Percentiles rank a stretch among this genome's conserved stretches.
Evolutionary conservation across 345 rosid species (phyloP).

Genomic region (Moricandia moricandioides): DNA sequence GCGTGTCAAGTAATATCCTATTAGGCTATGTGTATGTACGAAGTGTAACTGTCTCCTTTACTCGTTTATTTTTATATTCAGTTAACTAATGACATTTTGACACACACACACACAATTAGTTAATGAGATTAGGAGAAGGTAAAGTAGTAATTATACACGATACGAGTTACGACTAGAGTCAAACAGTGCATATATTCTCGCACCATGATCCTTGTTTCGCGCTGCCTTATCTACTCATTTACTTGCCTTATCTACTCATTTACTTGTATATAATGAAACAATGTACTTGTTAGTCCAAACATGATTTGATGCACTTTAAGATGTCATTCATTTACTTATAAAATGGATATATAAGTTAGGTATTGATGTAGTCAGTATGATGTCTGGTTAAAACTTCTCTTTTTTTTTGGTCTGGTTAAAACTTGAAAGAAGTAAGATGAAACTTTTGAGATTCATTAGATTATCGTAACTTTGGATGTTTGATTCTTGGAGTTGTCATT

Average conservation of each 20-base stretch:
- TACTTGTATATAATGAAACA: not conserved
- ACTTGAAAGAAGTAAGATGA: not conserved
- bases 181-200: constrained; percentile 38
- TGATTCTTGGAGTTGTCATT: not conserved
- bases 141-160: not conserved
- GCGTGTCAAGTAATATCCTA: not conserved
- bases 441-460: not conserved
- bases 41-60: constrained; percentile 2
- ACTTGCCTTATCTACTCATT: constrained; percentile 9
- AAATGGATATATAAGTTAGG: not conserved
- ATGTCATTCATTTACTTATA: not conserved
- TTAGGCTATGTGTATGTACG: not conserved
- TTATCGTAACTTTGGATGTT: not conserved
- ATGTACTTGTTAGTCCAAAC: not conserved
- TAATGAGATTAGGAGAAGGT: not conserved
- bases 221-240: constrained; percentile 26
- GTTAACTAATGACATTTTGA: not conserved
- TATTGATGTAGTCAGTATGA: not conserved
- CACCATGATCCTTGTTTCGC: constrained; percentile 37
- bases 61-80: not conserved
- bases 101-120: not conserved
- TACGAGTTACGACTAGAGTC: constrained; percentile 17
- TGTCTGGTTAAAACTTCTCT: not conserved
- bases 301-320: not conserved
- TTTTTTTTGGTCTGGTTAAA: not conserved